These are phyloP conservation scores for Neopestalotiopsis sp. DNA, from an alignment of 2,329 filamentous ascomycete species.

Conservation along the genomic window DNA sequence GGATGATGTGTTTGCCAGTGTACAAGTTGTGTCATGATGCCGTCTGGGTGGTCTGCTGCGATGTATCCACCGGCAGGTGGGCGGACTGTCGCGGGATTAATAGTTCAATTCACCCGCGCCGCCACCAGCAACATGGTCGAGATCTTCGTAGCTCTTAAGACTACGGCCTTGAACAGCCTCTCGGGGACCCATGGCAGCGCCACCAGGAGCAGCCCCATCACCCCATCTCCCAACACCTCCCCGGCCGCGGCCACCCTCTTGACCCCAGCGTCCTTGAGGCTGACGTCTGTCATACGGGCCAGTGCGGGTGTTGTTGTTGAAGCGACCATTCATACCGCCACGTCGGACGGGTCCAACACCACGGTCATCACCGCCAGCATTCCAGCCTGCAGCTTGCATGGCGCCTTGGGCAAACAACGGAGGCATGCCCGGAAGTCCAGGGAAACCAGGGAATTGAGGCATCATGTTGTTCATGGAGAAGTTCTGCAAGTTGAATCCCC, in stretches of 20 bases:
- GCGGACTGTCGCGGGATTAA: conserved; percentile 45
- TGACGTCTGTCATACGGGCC: conserved; percentile 77
- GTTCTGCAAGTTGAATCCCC: conserved; percentile 86
- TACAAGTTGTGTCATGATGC: not conserved
- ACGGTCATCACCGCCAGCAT: conserved; percentile 56
- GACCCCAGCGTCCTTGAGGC: conserved; percentile 56
- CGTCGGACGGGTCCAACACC: conserved; percentile 72
- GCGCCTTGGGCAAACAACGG: conserved; percentile 53
- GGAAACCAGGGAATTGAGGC: conserved; percentile 64
- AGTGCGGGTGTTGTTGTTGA: conserved; percentile 66
- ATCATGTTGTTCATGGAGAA: conserved; percentile 67
- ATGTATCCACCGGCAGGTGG: too few relatives aligned
- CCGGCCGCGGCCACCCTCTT: conserved; percentile 57
- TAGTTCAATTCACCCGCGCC: conserved; percentile 91
- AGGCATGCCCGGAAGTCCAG: conserved; percentile 61
- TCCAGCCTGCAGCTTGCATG: conserved; percentile 53
- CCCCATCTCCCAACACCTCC: conserved; percentile 68
- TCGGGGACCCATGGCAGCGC: conserved; percentile 79
- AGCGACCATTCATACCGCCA: conserved; percentile 65
- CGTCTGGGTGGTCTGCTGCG: not conserved
- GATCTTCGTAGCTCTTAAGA: conserved; percentile 95
- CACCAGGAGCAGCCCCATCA: conserved; percentile 75
- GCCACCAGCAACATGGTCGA: conserved; percentile 81
- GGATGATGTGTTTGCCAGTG: not conserved
- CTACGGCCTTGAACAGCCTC: conserved; percentile 93